Evolutionary conservation across 345 rosid genomes (phyloP).

Genomic region (Odontarrhena argentea): DNA sequence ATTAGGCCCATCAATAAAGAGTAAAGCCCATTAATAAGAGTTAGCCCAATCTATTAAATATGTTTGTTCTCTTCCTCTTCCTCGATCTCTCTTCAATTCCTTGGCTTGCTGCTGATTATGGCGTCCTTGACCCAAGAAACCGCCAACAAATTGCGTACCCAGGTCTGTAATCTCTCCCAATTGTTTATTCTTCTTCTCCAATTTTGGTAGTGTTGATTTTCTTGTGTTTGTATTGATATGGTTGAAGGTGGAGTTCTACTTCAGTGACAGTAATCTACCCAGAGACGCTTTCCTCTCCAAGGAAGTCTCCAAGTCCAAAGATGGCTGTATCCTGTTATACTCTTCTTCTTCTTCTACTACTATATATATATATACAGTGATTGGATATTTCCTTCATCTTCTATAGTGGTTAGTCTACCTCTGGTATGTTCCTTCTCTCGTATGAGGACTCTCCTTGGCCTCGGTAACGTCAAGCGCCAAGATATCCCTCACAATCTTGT

Average conservation of each 20-base stretch:
- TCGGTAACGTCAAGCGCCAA: slow-evolving; percentile 35
- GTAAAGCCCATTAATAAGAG: neutral
- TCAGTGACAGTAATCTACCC: slow-evolving; percentile 48
- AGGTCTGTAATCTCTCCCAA: slow-evolving; percentile 4
- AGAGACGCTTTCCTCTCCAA: slow-evolving; percentile 40
- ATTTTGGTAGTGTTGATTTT: neutral
- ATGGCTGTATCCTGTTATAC: slow-evolving; percentile 44
- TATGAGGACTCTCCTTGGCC: slow-evolving; percentile 45
- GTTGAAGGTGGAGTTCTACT: slow-evolving; percentile 46
- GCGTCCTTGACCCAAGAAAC: slow-evolving; percentile 35
- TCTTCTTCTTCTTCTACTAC: too few species aligned
- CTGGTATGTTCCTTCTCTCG: slow-evolving; percentile 51
- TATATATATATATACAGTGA: neutral
- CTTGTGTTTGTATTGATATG: neutral
- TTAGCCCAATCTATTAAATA: neutral
- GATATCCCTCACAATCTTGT: slow-evolving; percentile 35
- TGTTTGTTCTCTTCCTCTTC: neutral
- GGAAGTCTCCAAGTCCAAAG: slow-evolving; percentile 40
- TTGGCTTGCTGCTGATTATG: slow-evolving; percentile 1
- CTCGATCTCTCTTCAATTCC: neutral
- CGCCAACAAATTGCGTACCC: slow-evolving; percentile 23
- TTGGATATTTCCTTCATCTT: slow-evolving; percentile 17
- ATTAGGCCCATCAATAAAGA: neutral
- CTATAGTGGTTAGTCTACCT: slow-evolving; percentile 48
- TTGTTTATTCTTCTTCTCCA: slow-evolving; percentile 6